Percentiles rank a stretch among this genome's conserved stretches.
Conservation (phyloP, 352 stramenopile genomes). For the Globisporangium nagaii region DNA sequence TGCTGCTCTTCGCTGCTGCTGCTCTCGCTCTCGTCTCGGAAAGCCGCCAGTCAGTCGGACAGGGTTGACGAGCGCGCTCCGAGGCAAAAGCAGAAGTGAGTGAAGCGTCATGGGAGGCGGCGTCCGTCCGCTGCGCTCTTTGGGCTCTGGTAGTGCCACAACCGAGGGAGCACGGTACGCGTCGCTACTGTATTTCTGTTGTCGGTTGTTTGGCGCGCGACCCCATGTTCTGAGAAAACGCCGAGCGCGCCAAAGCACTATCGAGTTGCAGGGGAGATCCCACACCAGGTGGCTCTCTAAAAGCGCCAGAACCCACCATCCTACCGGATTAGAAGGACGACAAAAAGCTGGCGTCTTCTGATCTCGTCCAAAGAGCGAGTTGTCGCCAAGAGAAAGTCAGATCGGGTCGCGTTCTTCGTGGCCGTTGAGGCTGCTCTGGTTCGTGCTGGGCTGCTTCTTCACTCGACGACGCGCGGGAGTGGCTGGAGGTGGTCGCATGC, state of each 20-base stretch:
- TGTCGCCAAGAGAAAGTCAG: neutral
- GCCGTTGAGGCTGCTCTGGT: no score
- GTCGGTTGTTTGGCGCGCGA: slow-evolving; percentile 5
- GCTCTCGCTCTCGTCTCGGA: no score
- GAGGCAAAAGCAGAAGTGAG: slow-evolving; percentile 11
- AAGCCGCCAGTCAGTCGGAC: no score
- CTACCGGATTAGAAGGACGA: neutral
- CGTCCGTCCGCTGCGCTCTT: neutral
- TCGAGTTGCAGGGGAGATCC: neutral
- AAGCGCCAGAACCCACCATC: no score
- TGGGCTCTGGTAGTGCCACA: neutral
- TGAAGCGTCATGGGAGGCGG: slow-evolving; percentile 12
- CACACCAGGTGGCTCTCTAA: neutral
- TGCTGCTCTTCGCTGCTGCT: no score
- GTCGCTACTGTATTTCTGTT: neutral
- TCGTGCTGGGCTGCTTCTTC: no score
- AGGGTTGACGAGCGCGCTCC: neutral
- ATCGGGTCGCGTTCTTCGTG: no score
- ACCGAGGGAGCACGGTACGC: slow-evolving; percentile 1
- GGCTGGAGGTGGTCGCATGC: no score
- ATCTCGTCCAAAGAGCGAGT: neutral
- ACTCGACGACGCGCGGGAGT: no score
- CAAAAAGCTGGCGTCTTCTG: neutral
- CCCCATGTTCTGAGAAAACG: neutral
- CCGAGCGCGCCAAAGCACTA: neutral